Percentiles rank a stretch among this genome's conserved stretches.
These are phyloP conservation scores for Cryomyces antarcticus DNA, from an alignment of 495 filamentous ascomycete genomes.

Conservation along the genomic window DNA sequence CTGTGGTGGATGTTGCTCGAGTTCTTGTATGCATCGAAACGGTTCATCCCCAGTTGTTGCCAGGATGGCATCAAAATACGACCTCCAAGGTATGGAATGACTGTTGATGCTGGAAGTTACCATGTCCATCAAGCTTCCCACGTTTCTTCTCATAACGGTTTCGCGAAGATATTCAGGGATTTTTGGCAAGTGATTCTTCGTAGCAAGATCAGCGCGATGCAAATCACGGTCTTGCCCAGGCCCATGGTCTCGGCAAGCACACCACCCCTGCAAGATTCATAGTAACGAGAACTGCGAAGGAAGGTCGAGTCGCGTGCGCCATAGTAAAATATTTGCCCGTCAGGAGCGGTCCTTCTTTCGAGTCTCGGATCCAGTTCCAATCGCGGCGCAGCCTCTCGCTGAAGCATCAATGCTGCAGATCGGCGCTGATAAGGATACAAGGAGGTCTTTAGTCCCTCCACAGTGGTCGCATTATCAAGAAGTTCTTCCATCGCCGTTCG, in stretches of 20 bases:
- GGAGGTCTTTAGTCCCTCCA: conserved; percentile 41
- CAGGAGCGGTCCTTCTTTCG: conserved; percentile 32
- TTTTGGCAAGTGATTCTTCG: conserved; percentile 42
- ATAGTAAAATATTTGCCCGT: conserved; percentile 46
- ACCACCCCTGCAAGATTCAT: conserved; percentile 59
- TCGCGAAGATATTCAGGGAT: conserved; percentile 38
- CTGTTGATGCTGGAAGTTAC: conserved; percentile 46
- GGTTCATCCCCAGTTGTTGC: conserved; percentile 19
- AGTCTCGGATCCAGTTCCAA: conserved; percentile 57
- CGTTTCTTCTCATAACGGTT: conserved; percentile 19
- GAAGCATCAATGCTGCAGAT: conserved; percentile 70
- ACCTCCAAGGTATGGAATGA: conserved; percentile 47
- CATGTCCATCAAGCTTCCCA: conserved; percentile 44
- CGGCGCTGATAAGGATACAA: conserved; percentile 66
- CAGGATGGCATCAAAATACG: conserved; percentile 26
- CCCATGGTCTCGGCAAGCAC: conserved; percentile 60
- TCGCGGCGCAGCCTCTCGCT: conserved; percentile 49
- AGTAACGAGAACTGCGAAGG: conserved; percentile 40
- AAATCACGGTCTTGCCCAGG: conserved; percentile 77
- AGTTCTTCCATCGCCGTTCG: conserved; percentile 42
- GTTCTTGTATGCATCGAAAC: conserved; percentile 29
- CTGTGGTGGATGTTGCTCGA: conserved; percentile 29
- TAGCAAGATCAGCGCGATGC: conserved; percentile 65
- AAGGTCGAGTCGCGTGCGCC: conserved; percentile 41
- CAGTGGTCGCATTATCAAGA: conserved; percentile 26